Conservation (phyloP, 2,329 filamentous ascomycete species). For the Monilinia aucupariae region DNA sequence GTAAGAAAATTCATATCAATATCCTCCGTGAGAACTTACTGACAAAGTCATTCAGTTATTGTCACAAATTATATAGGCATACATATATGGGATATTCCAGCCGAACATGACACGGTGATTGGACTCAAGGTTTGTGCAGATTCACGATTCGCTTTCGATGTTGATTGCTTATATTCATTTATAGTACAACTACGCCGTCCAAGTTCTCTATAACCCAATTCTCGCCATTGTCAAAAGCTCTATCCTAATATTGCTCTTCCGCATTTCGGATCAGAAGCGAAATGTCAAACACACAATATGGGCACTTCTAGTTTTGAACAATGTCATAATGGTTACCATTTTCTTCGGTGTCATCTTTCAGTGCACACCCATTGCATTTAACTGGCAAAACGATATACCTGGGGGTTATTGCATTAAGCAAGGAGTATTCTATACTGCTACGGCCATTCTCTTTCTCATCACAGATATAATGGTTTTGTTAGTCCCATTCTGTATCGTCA, state of each 20-base stretch:
- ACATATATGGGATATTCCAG: constrained; percentile 2
- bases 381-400: not conserved
- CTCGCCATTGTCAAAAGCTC: not conserved
- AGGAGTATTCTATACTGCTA: not conserved
- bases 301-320: not conserved
- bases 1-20: not conserved
- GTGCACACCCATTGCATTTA: not conserved
- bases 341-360: not conserved
- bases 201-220: not conserved
- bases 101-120: not conserved
- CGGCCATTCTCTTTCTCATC: not conserved
- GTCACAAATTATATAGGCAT: not conserved
- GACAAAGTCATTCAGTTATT: not conserved
- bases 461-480: constrained; percentile 1
- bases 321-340: not conserved
- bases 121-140: not conserved
- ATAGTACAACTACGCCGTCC: not conserved
- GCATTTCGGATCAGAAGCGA: not conserved
- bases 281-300: not conserved
- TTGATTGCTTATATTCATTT: not conserved
- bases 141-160: not conserved
- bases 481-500: not conserved
- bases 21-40: not conserved
- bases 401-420: not conserved
- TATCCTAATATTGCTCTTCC: not conserved